These are phyloP conservation scores for Sporothrix variecibatus DNA, from an alignment of 2,329 filamentous ascomycete genomes.

Conservation along the genomic window DNA sequence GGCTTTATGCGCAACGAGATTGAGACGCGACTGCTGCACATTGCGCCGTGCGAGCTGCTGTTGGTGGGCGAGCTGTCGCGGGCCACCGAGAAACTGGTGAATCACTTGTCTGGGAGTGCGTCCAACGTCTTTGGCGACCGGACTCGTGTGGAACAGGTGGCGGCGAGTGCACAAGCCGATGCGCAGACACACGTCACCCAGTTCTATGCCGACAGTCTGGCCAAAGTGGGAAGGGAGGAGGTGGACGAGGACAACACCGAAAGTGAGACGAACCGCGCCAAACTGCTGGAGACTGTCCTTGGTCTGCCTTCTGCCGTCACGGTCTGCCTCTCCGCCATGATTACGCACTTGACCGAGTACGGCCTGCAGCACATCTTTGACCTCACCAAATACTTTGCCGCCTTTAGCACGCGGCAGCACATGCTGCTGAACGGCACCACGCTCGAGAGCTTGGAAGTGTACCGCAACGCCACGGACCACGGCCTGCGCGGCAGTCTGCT, in stretches of 20 bases:
- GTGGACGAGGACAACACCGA: too few species aligned
- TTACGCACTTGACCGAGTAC: slow-evolving; percentile 87
- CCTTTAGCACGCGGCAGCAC: slow-evolving; percentile 89
- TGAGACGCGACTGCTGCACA: slow-evolving; percentile 91
- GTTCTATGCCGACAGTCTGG: slow-evolving; percentile 79
- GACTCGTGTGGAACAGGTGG: slow-evolving; percentile 78
- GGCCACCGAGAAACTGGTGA: slow-evolving; percentile 87
- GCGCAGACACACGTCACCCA: slow-evolving; percentile 85
- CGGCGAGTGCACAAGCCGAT: slow-evolving; percentile 76
- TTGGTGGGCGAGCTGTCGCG: slow-evolving; percentile 89
- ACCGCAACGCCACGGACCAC: slow-evolving; percentile 90
- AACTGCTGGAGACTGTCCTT: slow-evolving; percentile 82
- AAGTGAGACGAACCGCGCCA: slow-evolving; percentile 52
- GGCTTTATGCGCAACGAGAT: slow-evolving; percentile 97
- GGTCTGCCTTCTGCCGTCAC: slow-evolving; percentile 83
- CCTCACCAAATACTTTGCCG: slow-evolving; percentile 94
- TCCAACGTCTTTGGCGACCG: slow-evolving; percentile 91
- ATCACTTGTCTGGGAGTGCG: slow-evolving; percentile 84
- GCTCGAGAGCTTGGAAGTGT: slow-evolving; percentile 89
- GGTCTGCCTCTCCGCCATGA: slow-evolving; percentile 94
- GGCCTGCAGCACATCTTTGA: slow-evolving; percentile 94
- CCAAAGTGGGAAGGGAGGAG: not conserved
- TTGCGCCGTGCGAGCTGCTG: slow-evolving; percentile 92
- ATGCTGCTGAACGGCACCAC: slow-evolving; percentile 97
- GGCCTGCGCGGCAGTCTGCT: slow-evolving; percentile 84